Evolutionary conservation across 2,329 filamentous ascomycete species (phyloP).

Genomic region (Pestalotiopsis sp.): DNA sequence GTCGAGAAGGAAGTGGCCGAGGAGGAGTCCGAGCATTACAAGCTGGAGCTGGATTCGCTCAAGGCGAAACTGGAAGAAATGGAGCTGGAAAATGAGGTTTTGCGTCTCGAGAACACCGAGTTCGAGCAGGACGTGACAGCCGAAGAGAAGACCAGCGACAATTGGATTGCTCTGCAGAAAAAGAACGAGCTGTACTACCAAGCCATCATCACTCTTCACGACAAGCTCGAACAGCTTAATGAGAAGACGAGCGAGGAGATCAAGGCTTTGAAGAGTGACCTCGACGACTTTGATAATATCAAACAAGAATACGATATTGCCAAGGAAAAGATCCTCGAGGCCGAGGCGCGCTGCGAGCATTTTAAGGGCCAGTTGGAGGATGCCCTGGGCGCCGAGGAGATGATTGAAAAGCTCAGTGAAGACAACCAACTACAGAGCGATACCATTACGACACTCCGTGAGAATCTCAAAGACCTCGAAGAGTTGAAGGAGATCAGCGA

Average conservation of each 20-base stretch:
- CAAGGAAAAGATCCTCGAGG: slow-evolving; percentile 72
- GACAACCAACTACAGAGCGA: slow-evolving; percentile 84
- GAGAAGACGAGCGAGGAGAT: slow-evolving; percentile 77
- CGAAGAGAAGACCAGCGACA: slow-evolving; percentile 83
- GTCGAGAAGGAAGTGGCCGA: slow-evolving; percentile 96
- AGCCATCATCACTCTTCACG: slow-evolving; percentile 80
- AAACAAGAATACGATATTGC: slow-evolving; percentile 72
- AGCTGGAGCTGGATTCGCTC: slow-evolving; percentile 77
- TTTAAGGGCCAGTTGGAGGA: slow-evolving; percentile 90
- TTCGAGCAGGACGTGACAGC: slow-evolving; percentile 82
- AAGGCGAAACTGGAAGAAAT: slow-evolving; percentile 81
- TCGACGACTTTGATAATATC: slow-evolving; percentile 66
- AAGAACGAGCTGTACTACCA: slow-evolving; percentile 87
- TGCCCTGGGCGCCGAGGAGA: slow-evolving; percentile 84
- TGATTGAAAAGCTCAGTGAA: slow-evolving; percentile 90
- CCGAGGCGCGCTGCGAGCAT: slow-evolving; percentile 79
- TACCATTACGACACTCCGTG: slow-evolving; percentile 80
- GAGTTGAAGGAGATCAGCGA: slow-evolving; percentile 90
- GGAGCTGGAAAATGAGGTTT: slow-evolving; percentile 83
- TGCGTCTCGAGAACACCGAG: slow-evolving; percentile 85
- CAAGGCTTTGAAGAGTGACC: slow-evolving; percentile 71
- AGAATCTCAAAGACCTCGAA: slow-evolving; percentile 84
- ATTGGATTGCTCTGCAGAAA: slow-evolving; percentile 89
- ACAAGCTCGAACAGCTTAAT: slow-evolving; percentile 86
- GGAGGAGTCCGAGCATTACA: slow-evolving; percentile 82